Conservation (phyloP, 257 asterid genomes). For the Haberlea rhodopensis region DNA sequence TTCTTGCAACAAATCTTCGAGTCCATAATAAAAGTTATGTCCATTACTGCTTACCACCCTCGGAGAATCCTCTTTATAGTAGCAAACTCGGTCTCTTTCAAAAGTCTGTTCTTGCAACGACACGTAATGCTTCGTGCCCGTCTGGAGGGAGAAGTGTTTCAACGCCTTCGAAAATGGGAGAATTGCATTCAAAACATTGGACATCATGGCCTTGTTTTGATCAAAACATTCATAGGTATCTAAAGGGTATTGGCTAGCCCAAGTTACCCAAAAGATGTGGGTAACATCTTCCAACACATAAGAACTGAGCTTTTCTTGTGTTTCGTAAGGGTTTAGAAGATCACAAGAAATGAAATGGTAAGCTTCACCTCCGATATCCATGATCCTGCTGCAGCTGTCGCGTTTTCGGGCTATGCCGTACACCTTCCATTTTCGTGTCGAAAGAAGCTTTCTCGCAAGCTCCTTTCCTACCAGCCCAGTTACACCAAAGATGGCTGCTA, state of each 20-base stretch:
- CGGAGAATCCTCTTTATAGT: slow-evolving; percentile 55
- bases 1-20: slow-evolving; percentile 71
- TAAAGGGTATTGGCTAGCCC: slow-evolving; percentile 64
- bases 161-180: slow-evolving; percentile 47
- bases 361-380: slow-evolving; percentile 14
- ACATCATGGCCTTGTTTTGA: slow-evolving; percentile 66
- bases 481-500: slow-evolving; percentile 77
- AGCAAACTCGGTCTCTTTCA: background rate
- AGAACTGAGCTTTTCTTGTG: slow-evolving; percentile 40
- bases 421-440: slow-evolving; percentile 62
- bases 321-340: slow-evolving; percentile 51
- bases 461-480: slow-evolving; percentile 83
- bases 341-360: slow-evolving; percentile 60
- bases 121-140: slow-evolving; percentile 73
- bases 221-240: slow-evolving; percentile 61
- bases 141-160: slow-evolving; percentile 72
- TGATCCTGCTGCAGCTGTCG: slow-evolving; percentile 18
- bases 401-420: slow-evolving; percentile 61
- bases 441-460: slow-evolving; percentile 57
- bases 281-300: slow-evolving; percentile 38
- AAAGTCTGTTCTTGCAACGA: slow-evolving; percentile 31
- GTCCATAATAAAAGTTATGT: slow-evolving; percentile 63
- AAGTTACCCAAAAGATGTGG: slow-evolving; percentile 80
- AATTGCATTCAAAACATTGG: slow-evolving; percentile 48
- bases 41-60: slow-evolving; percentile 39